Evolutionary conservation across 306 rosid species (phyloP).

Genomic region (Spatholobus suberectus): DNA sequence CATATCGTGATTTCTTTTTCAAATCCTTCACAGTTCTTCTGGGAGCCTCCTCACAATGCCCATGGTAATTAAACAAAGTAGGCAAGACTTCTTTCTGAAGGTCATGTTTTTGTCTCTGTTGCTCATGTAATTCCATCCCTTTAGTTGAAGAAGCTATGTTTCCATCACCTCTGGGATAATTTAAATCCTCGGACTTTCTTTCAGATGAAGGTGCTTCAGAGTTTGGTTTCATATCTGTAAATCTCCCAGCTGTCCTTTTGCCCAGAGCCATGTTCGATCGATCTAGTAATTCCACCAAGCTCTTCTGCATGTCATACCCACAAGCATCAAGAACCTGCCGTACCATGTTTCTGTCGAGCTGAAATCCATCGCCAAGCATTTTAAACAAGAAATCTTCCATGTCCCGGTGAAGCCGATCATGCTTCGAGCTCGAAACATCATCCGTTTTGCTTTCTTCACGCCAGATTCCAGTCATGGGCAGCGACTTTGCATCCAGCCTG

Average conservation of each 20-base stretch:
- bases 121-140: conserved; percentile 41
- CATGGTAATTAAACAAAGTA: conserved; percentile 58
- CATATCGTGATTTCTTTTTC: conserved; percentile 45
- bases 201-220: conserved; percentile 47
- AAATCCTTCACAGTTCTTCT: conserved; percentile 44
- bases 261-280: conserved; percentile 43
- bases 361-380: conserved; percentile 87
- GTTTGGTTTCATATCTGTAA: conserved; percentile 45
- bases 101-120: conserved; percentile 49
- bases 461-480: conserved; percentile 58
- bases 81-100: conserved; percentile 69
- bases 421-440: conserved; percentile 33
- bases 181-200: conserved; percentile 45
- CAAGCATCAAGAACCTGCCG: conserved; percentile 75
- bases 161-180: conserved; percentile 37
- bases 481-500: conserved; percentile 55
- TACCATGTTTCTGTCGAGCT: conserved; percentile 67
- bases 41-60: conserved; percentile 47
- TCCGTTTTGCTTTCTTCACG: conserved; percentile 49
- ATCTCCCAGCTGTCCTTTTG: conserved; percentile 47
- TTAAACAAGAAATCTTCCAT: conserved; percentile 80
- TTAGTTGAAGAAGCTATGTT: conserved; percentile 38
- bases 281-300: conserved; percentile 65
- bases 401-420: conserved; percentile 54
- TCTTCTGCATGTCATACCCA: conserved; percentile 84